phyloP scores from a whole-genome alignment of 257 asterid species.

The Henckelia pumila region DNA sequence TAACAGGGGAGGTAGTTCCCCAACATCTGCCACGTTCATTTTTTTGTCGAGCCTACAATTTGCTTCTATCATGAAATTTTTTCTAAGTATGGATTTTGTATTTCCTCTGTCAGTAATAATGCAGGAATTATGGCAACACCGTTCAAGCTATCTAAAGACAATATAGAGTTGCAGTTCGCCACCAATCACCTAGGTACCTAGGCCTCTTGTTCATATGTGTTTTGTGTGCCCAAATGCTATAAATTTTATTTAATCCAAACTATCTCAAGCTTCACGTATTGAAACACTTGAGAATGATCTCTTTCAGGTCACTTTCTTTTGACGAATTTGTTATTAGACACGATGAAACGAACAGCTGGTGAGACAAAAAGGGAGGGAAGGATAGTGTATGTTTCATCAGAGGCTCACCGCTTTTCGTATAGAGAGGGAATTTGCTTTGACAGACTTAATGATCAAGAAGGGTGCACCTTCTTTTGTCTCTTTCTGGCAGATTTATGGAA shows the following conservation, averaged over 20 bases:
- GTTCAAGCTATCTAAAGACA: conserved; percentile 69
- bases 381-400: conserved; percentile 79
- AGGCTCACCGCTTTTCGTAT: conserved; percentile 56
- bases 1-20: not conserved
- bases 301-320: conserved; percentile 89
- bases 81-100: conserved; percentile 14
- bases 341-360: conserved; percentile 68
- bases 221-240: not conserved
- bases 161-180: conserved; percentile 82
- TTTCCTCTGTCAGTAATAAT: conserved; percentile 56
- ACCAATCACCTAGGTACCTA: conserved; percentile 73
- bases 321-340: conserved; percentile 65
- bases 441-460: conserved; percentile 52
- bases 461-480: conserved; percentile 30
- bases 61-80: not conserved
- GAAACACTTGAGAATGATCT: not conserved
- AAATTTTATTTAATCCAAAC: conserved; percentile 6
- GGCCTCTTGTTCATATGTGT: conserved; percentile 7
- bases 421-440: conserved; percentile 67
- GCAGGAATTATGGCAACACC: conserved; percentile 85
- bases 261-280: not conserved
- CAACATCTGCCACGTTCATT: not conserved
- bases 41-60: not conserved
- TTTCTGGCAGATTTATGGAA: not conserved
- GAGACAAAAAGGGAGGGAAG: conserved; percentile 71